These are phyloP conservation scores for Paracorniculantispora psalliotae DNA, from an alignment of 2,329 filamentous ascomycete species.

Conservation along the genomic window DNA sequence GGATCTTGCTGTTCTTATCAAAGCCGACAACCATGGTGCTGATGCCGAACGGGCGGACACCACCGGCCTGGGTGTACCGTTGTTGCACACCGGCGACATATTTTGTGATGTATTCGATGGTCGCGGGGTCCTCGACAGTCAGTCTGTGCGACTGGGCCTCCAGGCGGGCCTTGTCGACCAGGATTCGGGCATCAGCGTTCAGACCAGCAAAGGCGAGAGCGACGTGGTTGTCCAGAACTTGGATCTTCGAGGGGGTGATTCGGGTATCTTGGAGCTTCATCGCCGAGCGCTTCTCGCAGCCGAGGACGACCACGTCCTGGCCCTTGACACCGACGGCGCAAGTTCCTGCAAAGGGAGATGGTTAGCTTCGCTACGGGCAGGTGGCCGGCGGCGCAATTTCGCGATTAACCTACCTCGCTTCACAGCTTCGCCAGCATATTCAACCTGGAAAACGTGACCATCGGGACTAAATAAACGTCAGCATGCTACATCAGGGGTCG, in stretches of 20 bases:
- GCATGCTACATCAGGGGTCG: slow-evolving; percentile 19
- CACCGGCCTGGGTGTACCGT: slow-evolving; percentile 97
- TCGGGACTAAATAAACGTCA: slow-evolving; percentile 72
- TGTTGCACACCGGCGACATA: slow-evolving; percentile 97
- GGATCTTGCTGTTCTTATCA: slow-evolving; percentile 83
- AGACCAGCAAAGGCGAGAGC: slow-evolving; percentile 95
- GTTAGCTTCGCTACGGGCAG: slow-evolving; percentile 12
- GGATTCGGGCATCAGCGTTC: slow-evolving; percentile 95
- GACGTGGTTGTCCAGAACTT: slow-evolving; percentile 90
- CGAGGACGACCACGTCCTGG: slow-evolving; percentile 86
- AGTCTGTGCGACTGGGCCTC: slow-evolving; percentile 96
- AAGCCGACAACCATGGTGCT: slow-evolving; percentile 98
- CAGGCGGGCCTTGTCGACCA: slow-evolving; percentile 95
- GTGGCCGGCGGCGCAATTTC: neutral
- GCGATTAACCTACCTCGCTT: slow-evolving; percentile 72
- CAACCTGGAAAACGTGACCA: slow-evolving; percentile 98
- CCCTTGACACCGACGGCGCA: slow-evolving; percentile 98
- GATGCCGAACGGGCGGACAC: slow-evolving; percentile 97
- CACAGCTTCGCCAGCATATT: slow-evolving; percentile 97
- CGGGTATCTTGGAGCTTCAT: slow-evolving; percentile 99
- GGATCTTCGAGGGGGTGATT: slow-evolving; percentile 98
- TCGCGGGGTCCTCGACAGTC: slow-evolving; percentile 94
- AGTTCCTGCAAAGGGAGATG: slow-evolving; percentile 58
- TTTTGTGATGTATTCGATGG: slow-evolving; percentile 99
- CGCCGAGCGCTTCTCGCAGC: slow-evolving; percentile 96